Conservation (phyloP, 257 asterid species). For the Echites panduratus region DNA sequence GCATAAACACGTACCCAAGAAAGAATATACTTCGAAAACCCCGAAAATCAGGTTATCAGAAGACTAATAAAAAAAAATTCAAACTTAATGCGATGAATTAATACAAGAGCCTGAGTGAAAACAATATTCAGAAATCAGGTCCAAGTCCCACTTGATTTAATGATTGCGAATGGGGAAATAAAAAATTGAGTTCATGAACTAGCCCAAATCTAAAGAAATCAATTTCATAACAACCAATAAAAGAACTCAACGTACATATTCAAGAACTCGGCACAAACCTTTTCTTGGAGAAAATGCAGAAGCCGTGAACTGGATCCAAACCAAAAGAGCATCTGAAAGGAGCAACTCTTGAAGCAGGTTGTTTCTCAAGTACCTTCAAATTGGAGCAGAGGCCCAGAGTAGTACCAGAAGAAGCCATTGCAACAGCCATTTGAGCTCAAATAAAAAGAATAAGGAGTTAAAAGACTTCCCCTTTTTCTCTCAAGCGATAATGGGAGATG, state of each 20-base stretch:
- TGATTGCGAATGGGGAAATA: not conserved
- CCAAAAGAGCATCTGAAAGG: slow-evolving; percentile 39
- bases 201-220: not conserved
- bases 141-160: not conserved
- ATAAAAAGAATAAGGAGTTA: not conserved
- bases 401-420: slow-evolving; percentile 72
- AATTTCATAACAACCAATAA: not conserved
- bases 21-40: not conserved
- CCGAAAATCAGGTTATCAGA: not conserved
- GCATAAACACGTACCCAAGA: not conserved
- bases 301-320: slow-evolving; percentile 47
- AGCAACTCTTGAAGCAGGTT: slow-evolving; percentile 35
- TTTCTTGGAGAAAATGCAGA: slow-evolving; percentile 45
- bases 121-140: not conserved
- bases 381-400: slow-evolving; percentile 38
- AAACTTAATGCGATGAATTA: not conserved
- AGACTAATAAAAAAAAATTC: not conserved
- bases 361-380: slow-evolving; percentile 53
- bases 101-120: not conserved
- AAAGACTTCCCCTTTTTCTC: slow-evolving; percentile 11
- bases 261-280: slow-evolving; percentile 19
- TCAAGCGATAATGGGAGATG: slow-evolving; percentile 7
- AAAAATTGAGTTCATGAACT: not conserved
- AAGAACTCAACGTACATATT: not conserved
- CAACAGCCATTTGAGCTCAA: slow-evolving; percentile 51